These are phyloP conservation scores for Brassica napus DNA, from an alignment of 345 rosid genomes.

Conservation along the genomic window DNA sequence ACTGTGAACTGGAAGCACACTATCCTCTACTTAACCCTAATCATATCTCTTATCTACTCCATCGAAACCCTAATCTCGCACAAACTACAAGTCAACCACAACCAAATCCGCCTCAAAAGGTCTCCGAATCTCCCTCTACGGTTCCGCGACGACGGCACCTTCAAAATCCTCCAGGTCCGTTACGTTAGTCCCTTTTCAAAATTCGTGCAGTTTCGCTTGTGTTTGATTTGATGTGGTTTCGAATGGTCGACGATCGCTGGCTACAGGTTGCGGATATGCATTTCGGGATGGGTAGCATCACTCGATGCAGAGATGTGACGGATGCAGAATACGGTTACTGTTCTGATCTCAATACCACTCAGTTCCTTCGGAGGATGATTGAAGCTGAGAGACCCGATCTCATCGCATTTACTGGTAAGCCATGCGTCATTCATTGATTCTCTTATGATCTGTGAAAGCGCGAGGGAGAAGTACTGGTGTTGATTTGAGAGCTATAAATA, in stretches of 20 bases:
- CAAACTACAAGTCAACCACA: slow-evolving; percentile 45
- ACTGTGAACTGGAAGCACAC: slow-evolving; percentile 44
- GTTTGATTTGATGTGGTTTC: background rate
- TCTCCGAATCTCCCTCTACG: slow-evolving; percentile 69
- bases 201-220: background rate
- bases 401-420: slow-evolving; percentile 73
- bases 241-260: background rate
- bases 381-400: slow-evolving; percentile 78
- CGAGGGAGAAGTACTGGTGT: background rate
- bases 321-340: slow-evolving; percentile 56
- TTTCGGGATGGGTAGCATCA: slow-evolving; percentile 66
- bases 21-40: slow-evolving; percentile 44
- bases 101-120: slow-evolving; percentile 53
- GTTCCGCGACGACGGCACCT: slow-evolving; percentile 79
- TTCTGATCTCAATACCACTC: slow-evolving; percentile 88
- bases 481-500: background rate
- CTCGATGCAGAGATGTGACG: slow-evolving; percentile 78
- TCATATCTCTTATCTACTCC: slow-evolving; percentile 46
- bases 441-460: background rate
- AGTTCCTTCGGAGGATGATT: slow-evolving; percentile 68
- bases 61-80: slow-evolving; percentile 48
- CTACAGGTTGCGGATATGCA: slow-evolving; percentile 93
- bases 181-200: background rate
- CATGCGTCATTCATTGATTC: background rate
- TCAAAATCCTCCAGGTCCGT: slow-evolving; percentile 88